Evolutionary conservation across 2,329 filamentous ascomycete genomes (phyloP).

Genomic region (Fusarium torulosum): DNA sequence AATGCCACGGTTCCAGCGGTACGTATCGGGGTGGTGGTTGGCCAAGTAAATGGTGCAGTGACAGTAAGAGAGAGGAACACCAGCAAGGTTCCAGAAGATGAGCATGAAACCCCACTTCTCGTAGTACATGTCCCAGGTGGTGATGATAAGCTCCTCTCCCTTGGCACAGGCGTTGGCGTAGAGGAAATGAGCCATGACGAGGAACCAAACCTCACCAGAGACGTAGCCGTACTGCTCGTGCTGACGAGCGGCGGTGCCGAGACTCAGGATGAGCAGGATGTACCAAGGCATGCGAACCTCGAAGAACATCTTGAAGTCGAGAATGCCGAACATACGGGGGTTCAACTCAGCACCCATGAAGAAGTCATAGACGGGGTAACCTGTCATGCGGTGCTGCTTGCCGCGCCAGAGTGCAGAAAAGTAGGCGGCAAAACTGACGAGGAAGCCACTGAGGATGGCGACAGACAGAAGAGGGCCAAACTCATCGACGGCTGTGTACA

Average conservation of each 20-base stretch:
- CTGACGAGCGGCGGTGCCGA: conserved; percentile 83
- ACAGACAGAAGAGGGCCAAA: conserved; percentile 95
- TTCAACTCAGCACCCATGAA: conserved; percentile 95
- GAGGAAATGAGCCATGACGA: conserved; percentile 90
- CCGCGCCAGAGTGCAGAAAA: conserved; percentile 84
- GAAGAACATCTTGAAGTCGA: conserved; percentile 98
- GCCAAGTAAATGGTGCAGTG: conserved; percentile 93
- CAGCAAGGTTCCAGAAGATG: conserved; percentile 96
- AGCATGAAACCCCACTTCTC: conserved; percentile 99
- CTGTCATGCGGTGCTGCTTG: conserved; percentile 92
- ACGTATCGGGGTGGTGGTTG: conserved; percentile 82
- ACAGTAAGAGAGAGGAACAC: conserved; percentile 91
- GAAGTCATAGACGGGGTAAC: conserved; percentile 86
- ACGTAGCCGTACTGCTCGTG: conserved; percentile 89
- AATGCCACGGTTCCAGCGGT: conserved; percentile 79
- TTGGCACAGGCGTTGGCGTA: conserved; percentile 95
- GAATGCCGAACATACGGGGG: conserved; percentile 84
- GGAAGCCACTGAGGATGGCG: conserved; percentile 89
- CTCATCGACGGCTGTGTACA: conserved; percentile 94
- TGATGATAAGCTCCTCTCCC: conserved; percentile 90
- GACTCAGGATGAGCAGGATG: conserved; percentile 83
- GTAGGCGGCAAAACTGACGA: conserved; percentile 87
- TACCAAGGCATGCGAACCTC: conserved; percentile 94
- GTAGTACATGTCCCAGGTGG: conserved; percentile 96
- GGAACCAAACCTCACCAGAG: conserved; percentile 84